Conservation (phyloP, 1,284 basidiomycete genomes). For the Volvariella surrecta region DNA sequence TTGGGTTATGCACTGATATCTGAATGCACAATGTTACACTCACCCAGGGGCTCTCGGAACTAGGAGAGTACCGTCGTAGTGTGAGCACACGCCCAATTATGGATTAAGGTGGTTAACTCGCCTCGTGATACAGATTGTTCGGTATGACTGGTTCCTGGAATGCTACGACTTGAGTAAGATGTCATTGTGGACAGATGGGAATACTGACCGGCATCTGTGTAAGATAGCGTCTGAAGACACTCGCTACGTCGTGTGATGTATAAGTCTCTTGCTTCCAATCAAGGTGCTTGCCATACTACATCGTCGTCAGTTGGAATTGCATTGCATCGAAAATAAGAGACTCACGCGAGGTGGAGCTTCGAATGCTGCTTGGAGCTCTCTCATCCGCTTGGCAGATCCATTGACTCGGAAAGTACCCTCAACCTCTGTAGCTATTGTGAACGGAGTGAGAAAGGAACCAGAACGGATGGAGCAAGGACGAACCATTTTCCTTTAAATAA, state of each 20-base stretch:
- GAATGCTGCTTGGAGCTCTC: conserved; percentile 87
- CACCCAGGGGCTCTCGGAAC: conserved; percentile 81
- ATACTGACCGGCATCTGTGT: conserved; percentile 88
- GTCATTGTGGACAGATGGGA: background rate
- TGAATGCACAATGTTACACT: conserved; percentile 14
- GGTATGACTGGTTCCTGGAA: conserved; percentile 85
- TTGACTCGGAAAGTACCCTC: conserved; percentile 93
- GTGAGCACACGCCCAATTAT: conserved; percentile 9
- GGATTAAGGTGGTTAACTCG: conserved; percentile 31
- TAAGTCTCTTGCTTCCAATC: conserved; percentile 84
- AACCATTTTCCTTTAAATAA: conserved; percentile 87
- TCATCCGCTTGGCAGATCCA: conserved; percentile 92
- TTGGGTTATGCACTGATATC: background rate
- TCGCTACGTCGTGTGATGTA: conserved; percentile 94
- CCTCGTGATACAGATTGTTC: conserved; percentile 78
- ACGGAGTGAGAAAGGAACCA: conserved; percentile 8
- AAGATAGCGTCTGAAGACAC: conserved; percentile 91
- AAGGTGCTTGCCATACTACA: conserved; percentile 85
- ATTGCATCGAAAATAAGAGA: conserved; percentile 14
- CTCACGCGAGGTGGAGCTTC: conserved; percentile 82
- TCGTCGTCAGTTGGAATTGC: conserved; percentile 7
- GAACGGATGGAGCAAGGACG: conserved; percentile 12
- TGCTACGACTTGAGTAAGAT: conserved; percentile 3
- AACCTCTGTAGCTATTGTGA: conserved; percentile 75
- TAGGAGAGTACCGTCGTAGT: conserved; percentile 19